These are phyloP conservation scores for Dimargaris verticillata DNA, from an alignment of 192 early-diverging fungal species.

Conservation along the genomic window DNA sequence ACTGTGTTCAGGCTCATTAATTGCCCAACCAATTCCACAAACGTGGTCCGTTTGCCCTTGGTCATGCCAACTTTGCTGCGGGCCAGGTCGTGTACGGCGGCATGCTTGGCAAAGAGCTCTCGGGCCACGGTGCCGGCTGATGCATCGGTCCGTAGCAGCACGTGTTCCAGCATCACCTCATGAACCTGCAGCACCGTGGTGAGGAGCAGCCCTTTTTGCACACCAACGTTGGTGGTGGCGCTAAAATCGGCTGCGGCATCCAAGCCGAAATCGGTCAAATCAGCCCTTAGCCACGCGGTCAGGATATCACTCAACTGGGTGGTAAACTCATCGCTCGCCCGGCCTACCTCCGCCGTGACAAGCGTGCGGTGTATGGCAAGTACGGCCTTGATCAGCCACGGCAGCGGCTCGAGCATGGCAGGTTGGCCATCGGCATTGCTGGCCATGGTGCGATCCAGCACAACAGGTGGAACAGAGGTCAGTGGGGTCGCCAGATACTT, in stretches of 20 bases:
- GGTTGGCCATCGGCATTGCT: conserved; percentile 17
- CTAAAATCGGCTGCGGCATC: conserved; percentile 46
- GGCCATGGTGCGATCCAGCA: conserved; percentile 13
- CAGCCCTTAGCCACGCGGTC: conserved; percentile 15
- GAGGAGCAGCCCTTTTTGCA: conserved; percentile 35
- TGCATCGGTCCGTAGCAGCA: not conserved
- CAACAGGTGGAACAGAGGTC: conserved; percentile 12
- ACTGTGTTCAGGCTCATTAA: too few relatives aligned
- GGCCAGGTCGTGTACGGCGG: too few relatives aligned
- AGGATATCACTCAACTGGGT: not conserved
- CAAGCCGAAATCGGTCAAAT: conserved; percentile 49
- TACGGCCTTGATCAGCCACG: conserved; percentile 19
- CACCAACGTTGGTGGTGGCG: conserved; percentile 28
- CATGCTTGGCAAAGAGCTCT: too few relatives aligned
- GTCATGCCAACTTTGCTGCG: too few relatives aligned
- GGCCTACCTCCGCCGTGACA: not conserved
- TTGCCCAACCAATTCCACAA: too few relatives aligned
- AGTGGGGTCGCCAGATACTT: not conserved
- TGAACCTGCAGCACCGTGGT: conserved; percentile 34
- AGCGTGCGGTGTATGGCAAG: too few relatives aligned
- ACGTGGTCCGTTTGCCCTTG: too few relatives aligned
- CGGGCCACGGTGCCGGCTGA: not conserved
- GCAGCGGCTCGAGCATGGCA: conserved; percentile 29
- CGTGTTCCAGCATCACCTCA: conserved; percentile 20
- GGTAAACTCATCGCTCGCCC: not conserved